Conservation (phyloP, 305 asterid genomes). For the Withania somnifera region DNA sequence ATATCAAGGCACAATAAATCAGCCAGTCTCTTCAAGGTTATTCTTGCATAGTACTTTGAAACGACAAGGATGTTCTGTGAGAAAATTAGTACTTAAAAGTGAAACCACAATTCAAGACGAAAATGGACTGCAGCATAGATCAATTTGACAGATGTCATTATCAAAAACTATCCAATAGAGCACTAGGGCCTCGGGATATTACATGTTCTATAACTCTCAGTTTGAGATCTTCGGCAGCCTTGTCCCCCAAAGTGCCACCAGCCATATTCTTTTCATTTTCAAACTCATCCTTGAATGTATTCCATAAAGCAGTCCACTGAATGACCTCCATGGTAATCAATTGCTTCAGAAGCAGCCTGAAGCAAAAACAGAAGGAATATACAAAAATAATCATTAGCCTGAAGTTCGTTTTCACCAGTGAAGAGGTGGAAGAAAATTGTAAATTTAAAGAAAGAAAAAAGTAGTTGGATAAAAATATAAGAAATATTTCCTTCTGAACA, state of each 20-base stretch:
- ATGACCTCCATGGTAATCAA: slow-evolving; percentile 90
- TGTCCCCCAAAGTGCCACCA: slow-evolving; percentile 79
- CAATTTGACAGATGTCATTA: background rate
- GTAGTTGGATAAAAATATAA: background rate
- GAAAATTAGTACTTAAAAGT: slow-evolving; percentile 1
- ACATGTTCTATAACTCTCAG: slow-evolving; percentile 89
- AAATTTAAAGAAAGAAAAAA: background rate
- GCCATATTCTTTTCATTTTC: slow-evolving; percentile 73
- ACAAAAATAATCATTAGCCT: background rate
- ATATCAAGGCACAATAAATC: slow-evolving; percentile 73
- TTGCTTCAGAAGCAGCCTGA: slow-evolving; percentile 69
- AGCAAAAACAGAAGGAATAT: background rate
- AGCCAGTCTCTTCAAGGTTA: slow-evolving; percentile 83
- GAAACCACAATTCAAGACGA: background rate
- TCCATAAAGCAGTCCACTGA: slow-evolving; percentile 79
- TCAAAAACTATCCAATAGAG: background rate
- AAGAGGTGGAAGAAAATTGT: background rate
- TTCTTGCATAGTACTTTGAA: slow-evolving; percentile 77
- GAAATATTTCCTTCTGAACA: background rate
- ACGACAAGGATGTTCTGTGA: slow-evolving; percentile 88
- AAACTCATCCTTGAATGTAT: slow-evolving; percentile 72
- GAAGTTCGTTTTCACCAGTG: background rate
- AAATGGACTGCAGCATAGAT: background rate
- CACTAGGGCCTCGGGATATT: slow-evolving; percentile 15
- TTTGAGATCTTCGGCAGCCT: slow-evolving; percentile 80